phyloP scores from a whole-genome alignment of 495 filamentous ascomycete genomes.

The Hypoxylon perforatum region DNA sequence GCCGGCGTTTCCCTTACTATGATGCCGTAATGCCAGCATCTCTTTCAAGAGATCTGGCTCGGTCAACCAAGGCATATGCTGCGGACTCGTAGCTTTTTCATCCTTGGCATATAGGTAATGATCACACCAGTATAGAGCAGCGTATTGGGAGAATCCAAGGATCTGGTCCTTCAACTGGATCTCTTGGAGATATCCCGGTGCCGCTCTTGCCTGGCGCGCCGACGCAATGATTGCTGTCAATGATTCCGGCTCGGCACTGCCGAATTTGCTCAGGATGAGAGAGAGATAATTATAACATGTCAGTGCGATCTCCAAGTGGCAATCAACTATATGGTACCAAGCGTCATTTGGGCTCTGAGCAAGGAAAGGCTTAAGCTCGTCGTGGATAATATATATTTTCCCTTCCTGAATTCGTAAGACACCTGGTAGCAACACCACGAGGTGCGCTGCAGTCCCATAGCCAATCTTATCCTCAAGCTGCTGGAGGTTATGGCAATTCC shows the following conservation, averaged over 20 bases:
- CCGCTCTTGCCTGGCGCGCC: not conserved
- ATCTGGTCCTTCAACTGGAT: not conserved
- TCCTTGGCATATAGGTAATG: slow-evolving; percentile 5
- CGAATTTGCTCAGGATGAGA: slow-evolving; percentile 5
- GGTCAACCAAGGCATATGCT: slow-evolving; percentile 7
- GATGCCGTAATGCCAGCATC: slow-evolving; percentile 1
- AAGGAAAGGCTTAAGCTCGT: slow-evolving; percentile 12
- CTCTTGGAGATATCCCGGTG: slow-evolving; percentile 1
- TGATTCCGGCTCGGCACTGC: not conserved
- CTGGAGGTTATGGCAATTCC: slow-evolving; percentile 11
- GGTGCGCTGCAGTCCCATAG: not conserved
- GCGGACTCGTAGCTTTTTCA: not conserved
- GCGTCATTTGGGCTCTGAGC: slow-evolving; percentile 8
- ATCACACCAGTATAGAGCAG: slow-evolving; percentile 22
- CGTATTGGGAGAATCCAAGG: slow-evolving; percentile 1
- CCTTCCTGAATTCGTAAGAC: slow-evolving; percentile 7
- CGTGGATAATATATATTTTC: slow-evolving; percentile 1
- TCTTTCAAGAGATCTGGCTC: slow-evolving; percentile 1
- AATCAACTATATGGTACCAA: slow-evolving; percentile 19
- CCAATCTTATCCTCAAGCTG: slow-evolving; percentile 4
- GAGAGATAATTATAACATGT: slow-evolving; percentile 21
- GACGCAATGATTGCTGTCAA: not conserved
- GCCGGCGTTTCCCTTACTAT: not conserved
- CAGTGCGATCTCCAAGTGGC: slow-evolving; percentile 6
- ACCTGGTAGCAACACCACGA: slow-evolving; percentile 11